Base-by-base conservation (phyloP, 1,139 yeast species). In the Meyerozyma elateridarum region DNA sequence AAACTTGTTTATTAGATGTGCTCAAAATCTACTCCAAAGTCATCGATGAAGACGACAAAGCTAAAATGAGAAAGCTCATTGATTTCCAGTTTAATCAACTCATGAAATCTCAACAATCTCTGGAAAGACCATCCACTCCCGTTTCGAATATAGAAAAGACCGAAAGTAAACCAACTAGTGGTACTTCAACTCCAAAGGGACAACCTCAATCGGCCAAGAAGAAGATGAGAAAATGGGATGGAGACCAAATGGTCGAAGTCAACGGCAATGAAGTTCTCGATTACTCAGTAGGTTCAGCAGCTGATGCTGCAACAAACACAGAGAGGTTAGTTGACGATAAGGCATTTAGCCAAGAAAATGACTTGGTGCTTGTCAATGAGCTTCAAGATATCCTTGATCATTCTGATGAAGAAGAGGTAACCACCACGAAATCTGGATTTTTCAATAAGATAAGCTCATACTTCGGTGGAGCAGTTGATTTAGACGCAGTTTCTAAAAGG, bases 211-310 rank as follows among this genome's bases (percentile, higher is more conserved):
- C 35, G 5, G 21, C 39, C 4, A 36, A 37, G 24, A 63, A 67
- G 44, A 66, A 64, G 42, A 64, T 67, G 73, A 53, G 74, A 38
- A 64, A 61, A 39, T 68, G 74, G 74, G 59, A 61, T 20, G 66
- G 64, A 30, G 68, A 61, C 28, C 64, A 61, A 36, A 43, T 60
- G 47, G 60, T 60, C 3, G 53, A 48, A 3, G 54, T 41, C 14
- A 49, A 43, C 8, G 36, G 34, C n/a, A 50, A 49, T n/a, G 39
- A 37, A 28, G 50, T 42, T 0, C 54, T 68, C 32, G 73, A 66
- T 39, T 67, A 60, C 38, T 64, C 71, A 2, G 56, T 41, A 15
- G 35, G 42, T 6, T 46, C 42, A 15, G 52, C 41, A 1, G 48
- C 36, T 6, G 74, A 73, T 1, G 77, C 74, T 35, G 62, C 83